These are phyloP conservation scores for Mycena epipterygia DNA, from an alignment of 768 basidiomycete genomes.

Conservation along the genomic window DNA sequence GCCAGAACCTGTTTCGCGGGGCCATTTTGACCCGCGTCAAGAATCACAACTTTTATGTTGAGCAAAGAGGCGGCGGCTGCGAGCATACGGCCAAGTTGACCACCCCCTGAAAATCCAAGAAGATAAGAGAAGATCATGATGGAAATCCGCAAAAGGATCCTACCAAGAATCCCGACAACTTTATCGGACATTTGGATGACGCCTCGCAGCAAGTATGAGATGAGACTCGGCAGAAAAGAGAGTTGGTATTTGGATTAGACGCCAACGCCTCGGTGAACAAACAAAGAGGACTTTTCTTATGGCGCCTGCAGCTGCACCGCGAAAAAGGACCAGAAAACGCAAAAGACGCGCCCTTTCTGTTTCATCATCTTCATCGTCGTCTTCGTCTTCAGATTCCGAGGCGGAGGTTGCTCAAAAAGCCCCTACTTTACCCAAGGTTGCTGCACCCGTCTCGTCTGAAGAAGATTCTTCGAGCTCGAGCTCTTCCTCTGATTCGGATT, in stretches of 20 bases:
- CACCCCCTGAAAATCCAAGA: constrained; percentile 75
- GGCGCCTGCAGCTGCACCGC: constrained; percentile 50
- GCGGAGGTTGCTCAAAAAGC: constrained; percentile 22
- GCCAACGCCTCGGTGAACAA: neutral
- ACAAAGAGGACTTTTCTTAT: constrained; percentile 27
- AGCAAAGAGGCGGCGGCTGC: constrained; percentile 90
- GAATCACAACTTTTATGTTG: constrained; percentile 85
- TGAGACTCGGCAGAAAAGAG: neutral
- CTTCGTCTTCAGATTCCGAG: constrained; percentile 36
- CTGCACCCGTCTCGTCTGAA: constrained; percentile 15
- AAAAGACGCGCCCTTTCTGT: constrained; percentile 66
- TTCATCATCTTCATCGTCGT: constrained; percentile 40
- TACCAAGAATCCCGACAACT: constrained; percentile 67
- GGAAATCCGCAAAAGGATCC: constrained; percentile 47
- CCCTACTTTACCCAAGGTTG: constrained; percentile 8
- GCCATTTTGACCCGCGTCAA: constrained; percentile 83
- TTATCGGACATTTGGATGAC: constrained; percentile 61
- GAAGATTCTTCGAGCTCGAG: constrained; percentile 49
- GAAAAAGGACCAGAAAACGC: constrained; percentile 66
- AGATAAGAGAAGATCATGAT: neutral
- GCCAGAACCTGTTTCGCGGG: constrained; percentile 93
- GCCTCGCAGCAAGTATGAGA: neutral
- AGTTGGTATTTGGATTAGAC: neutral
- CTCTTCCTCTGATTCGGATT: constrained; percentile 44
- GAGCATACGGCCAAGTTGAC: constrained; percentile 98